phyloP scores from a whole-genome alignment of 306 rosid genomes.

The Benincasa hispida region DNA sequence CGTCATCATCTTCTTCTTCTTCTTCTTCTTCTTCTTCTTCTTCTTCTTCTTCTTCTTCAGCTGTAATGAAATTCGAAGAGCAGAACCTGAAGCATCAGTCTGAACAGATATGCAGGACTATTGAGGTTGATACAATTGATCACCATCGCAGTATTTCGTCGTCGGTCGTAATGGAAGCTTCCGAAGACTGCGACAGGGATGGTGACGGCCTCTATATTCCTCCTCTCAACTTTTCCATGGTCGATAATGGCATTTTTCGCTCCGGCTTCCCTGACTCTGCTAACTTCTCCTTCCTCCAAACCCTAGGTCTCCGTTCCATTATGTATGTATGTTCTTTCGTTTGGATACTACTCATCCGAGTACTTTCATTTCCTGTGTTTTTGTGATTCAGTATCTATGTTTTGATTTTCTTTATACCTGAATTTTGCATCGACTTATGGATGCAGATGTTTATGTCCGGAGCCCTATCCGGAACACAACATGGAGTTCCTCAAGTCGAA shows the following conservation, averaged over 20 bases:
- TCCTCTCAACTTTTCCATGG: constrained; percentile 86
- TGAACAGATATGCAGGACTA: constrained; percentile 40
- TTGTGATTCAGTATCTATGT: not conserved
- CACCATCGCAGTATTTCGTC: not conserved
- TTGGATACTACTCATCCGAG: not conserved
- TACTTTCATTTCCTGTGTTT: not conserved
- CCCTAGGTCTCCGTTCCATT: constrained; percentile 81
- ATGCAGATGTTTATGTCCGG: constrained; percentile 79
- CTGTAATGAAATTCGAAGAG: constrained; percentile 42
- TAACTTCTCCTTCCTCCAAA: constrained; percentile 79
- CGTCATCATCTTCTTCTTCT: not conserved
- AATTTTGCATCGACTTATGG: not conserved
- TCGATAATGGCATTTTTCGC: constrained; percentile 89
- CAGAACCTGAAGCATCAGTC: not conserved
- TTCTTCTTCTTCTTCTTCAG: not conserved
- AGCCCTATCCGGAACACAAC: constrained; percentile 75
- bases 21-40: not conserved
- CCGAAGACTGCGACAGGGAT: constrained; percentile 10
- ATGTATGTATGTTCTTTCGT: constrained; percentile 28
- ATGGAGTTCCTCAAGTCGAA: constrained; percentile 78
- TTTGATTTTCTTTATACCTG: no score
- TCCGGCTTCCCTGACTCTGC: constrained; percentile 85
- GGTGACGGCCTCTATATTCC: constrained; percentile 54
- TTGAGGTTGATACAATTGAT: constrained; percentile 19
- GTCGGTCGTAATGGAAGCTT: not conserved